These are phyloP conservation scores for Huntiella moniliformis DNA, from an alignment of 2,329 filamentous ascomycete species.

Conservation along the genomic window DNA sequence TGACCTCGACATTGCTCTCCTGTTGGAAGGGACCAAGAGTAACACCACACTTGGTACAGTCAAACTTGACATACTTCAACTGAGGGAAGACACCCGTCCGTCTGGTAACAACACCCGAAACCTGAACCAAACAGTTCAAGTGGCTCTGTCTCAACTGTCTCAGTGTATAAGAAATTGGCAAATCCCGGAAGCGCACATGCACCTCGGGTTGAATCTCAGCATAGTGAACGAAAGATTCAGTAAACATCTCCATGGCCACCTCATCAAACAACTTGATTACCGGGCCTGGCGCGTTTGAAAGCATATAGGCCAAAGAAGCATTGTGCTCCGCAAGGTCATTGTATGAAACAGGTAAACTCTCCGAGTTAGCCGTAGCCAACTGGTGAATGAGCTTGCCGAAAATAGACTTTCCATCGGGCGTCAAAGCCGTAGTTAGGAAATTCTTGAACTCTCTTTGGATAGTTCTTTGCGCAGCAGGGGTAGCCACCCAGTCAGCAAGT, in stretches of 20 bases:
- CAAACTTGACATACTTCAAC: slow-evolving; percentile 95
- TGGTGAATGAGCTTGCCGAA: slow-evolving; percentile 89
- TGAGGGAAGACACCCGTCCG: slow-evolving; percentile 93
- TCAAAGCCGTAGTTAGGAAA: slow-evolving; percentile 90
- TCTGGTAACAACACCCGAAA: slow-evolving; percentile 87
- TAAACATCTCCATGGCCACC: slow-evolving; percentile 87
- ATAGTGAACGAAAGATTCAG: slow-evolving; percentile 94
- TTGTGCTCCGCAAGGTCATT: slow-evolving; percentile 80
- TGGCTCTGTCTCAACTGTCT: slow-evolving; percentile 89
- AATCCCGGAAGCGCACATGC: slow-evolving; percentile 86
- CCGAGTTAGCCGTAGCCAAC: slow-evolving; percentile 91
- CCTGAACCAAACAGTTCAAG: slow-evolving; percentile 84
- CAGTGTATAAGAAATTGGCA: slow-evolving; percentile 87
- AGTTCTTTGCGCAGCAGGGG: slow-evolving; percentile 74
- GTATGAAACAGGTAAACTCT: slow-evolving; percentile 90
- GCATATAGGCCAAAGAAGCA: slow-evolving; percentile 84
- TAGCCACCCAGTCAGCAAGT: slow-evolving; percentile 86
- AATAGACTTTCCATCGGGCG: slow-evolving; percentile 73
- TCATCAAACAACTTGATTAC: slow-evolving; percentile 92
- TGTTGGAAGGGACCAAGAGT: slow-evolving; percentile 94
- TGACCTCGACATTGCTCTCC: slow-evolving; percentile 90
- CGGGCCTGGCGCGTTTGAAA: slow-evolving; percentile 89
- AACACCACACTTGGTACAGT: slow-evolving; percentile 81
- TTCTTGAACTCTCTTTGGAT: slow-evolving; percentile 95
- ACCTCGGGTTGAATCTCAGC: slow-evolving; percentile 95